Base-by-base conservation (phyloP, 2,329 filamentous ascomycete species). In the Talaromyces rugulosus region DNA sequence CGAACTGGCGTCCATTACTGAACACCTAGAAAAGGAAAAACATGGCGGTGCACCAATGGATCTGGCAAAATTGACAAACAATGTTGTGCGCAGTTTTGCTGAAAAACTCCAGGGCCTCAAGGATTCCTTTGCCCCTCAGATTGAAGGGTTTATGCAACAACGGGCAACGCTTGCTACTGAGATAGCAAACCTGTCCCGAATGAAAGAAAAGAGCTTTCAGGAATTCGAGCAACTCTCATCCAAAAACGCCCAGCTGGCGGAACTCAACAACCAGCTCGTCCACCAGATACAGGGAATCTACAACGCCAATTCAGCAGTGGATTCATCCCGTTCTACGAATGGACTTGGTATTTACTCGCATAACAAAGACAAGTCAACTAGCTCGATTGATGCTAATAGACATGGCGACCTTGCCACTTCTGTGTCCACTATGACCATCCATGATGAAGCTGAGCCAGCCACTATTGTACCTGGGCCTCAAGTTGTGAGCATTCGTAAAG, bases 201-300 rank as follows among this genome's bases (percentile, higher is more conserved):
- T 95, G 80, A 92, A 96, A 69, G 94, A 98, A 75, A 92, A 95
- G 72, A 93, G 92, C 14, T 88, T 97, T 69, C 87, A 96, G 70
- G 95, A 99, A 72, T 98, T 97, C 71, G 95, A 98, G 79, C 92
- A 96, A 71, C 81, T 99, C 52, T 96, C 92, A 11, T 89, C 89
- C 62, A 96, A 96, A 82, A 99, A 99, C 73, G 89, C 91, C 0
- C 94, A 98, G 78, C 83, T 99, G 63, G 89, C 91, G 31, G 92
- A 97, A 70, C 87, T 98, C 82, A 98, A 99, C 79, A 96, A 96
- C 69, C 91, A 96, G 72, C 82, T 99, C 61, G 93, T 96, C 4
- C 91, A 96, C 70, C 92, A 93, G 72, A 96, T 98, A 63, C 94
- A 98, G 74, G 92, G 90, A 70, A 86, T 92, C 33, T 96, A 97